These are phyloP conservation scores for Phaeodactylum tricornutum DNA, from an alignment of 108 stramenopile species.

Conservation along the genomic window DNA sequence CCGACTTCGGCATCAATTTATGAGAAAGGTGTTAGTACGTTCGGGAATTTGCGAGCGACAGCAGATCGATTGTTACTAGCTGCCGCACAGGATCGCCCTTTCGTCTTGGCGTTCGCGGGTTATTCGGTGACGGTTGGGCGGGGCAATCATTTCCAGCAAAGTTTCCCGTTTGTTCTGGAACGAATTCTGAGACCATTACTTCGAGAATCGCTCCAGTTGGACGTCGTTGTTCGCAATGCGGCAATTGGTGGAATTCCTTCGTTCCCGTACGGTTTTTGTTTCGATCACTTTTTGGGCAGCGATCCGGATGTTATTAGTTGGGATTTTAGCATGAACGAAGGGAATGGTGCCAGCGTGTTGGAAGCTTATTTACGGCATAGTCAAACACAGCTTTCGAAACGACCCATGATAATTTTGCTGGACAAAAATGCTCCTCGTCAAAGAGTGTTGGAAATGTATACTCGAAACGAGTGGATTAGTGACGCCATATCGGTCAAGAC, in stretches of 20 bases:
- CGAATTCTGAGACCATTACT: constrained; percentile 23
- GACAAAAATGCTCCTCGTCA: constrained; percentile 42
- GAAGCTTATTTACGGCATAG: constrained; percentile 71
- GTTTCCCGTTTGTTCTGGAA: constrained; percentile 60
- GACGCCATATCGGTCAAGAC: constrained; percentile 55
- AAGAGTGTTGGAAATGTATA: constrained; percentile 42
- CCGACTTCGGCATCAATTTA: background rate
- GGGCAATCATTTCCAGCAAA: constrained; percentile 52
- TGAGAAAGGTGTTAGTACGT: constrained; percentile 10
- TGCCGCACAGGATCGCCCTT: constrained; percentile 27
- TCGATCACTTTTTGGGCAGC: constrained; percentile 41
- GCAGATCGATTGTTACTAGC: constrained; percentile 39
- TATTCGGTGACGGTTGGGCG: constrained; percentile 63
- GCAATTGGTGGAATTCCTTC: constrained; percentile 62
- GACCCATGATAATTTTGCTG: constrained; percentile 63
- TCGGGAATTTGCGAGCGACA: constrained; percentile 28
- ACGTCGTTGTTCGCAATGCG: constrained; percentile 42
- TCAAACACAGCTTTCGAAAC: constrained; percentile 25
- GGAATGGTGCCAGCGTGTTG: constrained; percentile 36
- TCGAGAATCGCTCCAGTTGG: constrained; percentile 17
- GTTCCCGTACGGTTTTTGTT: constrained; percentile 70
- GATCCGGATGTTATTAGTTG: constrained; percentile 52
- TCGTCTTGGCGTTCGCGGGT: constrained; percentile 54
- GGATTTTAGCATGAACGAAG: constrained; percentile 68
- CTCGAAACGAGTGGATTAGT: constrained; percentile 30